Conservation (phyloP, 345 rosid species). For the Pistacia vera region DNA sequence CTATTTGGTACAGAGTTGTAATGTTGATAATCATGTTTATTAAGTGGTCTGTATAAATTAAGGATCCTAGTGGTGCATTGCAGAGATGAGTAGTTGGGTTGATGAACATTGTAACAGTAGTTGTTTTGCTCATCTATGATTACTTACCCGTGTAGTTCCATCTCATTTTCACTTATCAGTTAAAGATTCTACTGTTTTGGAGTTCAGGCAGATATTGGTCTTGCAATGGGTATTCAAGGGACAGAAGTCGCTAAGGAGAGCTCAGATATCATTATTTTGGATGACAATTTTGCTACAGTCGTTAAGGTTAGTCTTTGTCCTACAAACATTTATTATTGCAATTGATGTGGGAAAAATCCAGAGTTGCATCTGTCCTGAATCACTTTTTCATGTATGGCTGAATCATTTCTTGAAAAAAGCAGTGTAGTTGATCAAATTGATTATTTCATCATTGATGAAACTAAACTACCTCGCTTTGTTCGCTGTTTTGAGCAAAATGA, state of each 20-base stretch:
- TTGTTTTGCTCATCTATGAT: no score
- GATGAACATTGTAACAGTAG: background rate
- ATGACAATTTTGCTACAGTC: slow-evolving; percentile 91
- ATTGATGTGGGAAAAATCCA: background rate
- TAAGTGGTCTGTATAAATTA: background rate
- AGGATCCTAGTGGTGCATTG: background rate
- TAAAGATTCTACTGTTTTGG: slow-evolving; percentile 10
- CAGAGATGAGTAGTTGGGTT: background rate
- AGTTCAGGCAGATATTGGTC: slow-evolving; percentile 95
- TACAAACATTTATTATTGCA: background rate
- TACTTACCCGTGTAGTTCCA: background rate
- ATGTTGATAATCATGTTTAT: background rate
- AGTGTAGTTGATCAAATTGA: background rate
- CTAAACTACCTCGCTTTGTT: background rate
- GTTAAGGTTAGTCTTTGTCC: slow-evolving; percentile 64
- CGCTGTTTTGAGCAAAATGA: background rate
- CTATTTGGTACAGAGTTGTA: background rate
- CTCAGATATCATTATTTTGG: slow-evolving; percentile 95
- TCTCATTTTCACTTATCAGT: background rate
- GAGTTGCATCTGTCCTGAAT: background rate
- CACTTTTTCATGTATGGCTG: background rate
- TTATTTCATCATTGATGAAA: background rate
- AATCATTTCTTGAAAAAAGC: background rate
- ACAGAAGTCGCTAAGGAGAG: slow-evolving; percentile 99
- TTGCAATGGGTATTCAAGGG: slow-evolving; percentile 98